Evolutionary conservation across 805 yeast genomes (phyloP).

Genomic region (Saccharomycopsis javanensis): DNA sequence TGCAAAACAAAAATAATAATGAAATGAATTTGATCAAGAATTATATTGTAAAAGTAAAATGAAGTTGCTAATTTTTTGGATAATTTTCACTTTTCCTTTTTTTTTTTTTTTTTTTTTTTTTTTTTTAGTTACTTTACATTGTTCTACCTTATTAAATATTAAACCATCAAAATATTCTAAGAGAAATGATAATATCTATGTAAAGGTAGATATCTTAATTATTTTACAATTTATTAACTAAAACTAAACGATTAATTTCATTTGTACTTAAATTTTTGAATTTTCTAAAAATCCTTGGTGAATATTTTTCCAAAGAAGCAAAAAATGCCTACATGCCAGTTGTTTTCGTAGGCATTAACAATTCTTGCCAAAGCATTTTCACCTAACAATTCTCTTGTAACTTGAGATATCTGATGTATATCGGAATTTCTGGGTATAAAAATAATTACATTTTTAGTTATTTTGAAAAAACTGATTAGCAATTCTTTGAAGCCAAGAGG

Average conservation of each 20-base stretch:
- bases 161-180: no score
- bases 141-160: no score
- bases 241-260: no score
- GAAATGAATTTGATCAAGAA: background rate
- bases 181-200: no score
- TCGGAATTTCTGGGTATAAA: constrained; percentile 57
- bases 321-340: constrained; percentile 42
- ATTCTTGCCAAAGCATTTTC: constrained; percentile 35
- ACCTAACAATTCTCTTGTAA: constrained; percentile 41
- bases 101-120: no score
- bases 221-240: no score
- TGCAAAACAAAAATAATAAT: background rate
- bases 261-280: no score
- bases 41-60: no score
- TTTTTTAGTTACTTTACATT: background rate
- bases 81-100: no score
- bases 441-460: constrained; percentile 42
- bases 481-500: constrained; percentile 43
- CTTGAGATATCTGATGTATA: constrained; percentile 38
- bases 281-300: background rate
- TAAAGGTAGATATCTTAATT: no score
- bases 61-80: background rate
- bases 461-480: constrained; percentile 32
- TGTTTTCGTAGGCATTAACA: constrained; percentile 33
- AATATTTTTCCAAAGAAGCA: constrained; percentile 48